Percentiles rank a stretch among this genome's conserved stretches.
phyloP scores from a whole-genome alignment of 1,284 basidiomycete species.

The Rhizoctonia solani region DNA sequence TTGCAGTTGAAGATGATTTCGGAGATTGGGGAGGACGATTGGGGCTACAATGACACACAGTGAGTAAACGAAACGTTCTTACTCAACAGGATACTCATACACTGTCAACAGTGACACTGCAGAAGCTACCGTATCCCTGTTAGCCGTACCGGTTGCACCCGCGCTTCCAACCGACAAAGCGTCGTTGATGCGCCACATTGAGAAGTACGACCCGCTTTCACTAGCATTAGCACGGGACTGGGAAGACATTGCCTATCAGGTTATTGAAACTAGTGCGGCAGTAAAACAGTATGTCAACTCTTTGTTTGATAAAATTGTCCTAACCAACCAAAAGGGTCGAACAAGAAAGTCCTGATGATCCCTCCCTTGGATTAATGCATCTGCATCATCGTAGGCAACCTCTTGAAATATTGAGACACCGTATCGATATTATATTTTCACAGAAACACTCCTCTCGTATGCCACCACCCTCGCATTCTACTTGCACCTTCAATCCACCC shows the following conservation, averaged over 20 bases:
- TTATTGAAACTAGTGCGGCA: slow-evolving; percentile 59
- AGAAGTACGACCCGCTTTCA: slow-evolving; percentile 78
- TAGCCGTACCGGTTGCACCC: slow-evolving; percentile 15
- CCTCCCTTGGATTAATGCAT: slow-evolving; percentile 68
- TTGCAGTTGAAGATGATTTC: slow-evolving; percentile 79
- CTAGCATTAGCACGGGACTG: slow-evolving; percentile 56
- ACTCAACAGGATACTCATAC: not conserved
- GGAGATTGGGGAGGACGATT: slow-evolving; percentile 77
- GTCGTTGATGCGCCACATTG: slow-evolving; percentile 72
- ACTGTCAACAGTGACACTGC: slow-evolving; percentile 38
- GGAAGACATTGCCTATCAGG: slow-evolving; percentile 52
- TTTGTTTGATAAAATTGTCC: slow-evolving; percentile 1
- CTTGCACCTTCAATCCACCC: slow-evolving; percentile 77
- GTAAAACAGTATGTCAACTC: slow-evolving; percentile 59
- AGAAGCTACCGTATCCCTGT: slow-evolving; percentile 46
- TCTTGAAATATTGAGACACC: not conserved
- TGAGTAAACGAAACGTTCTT: not conserved
- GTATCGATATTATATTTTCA: not conserved
- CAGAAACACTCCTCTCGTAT: slow-evolving; percentile 89
- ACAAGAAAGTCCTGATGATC: slow-evolving; percentile 52
- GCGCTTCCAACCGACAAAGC: slow-evolving; percentile 55
- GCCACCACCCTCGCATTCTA: slow-evolving; percentile 92
- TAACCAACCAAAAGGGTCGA: slow-evolving; percentile 51
- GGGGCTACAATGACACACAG: slow-evolving; percentile 71
- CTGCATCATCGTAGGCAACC: slow-evolving; percentile 70